Conservation (phyloP, 176 grass and related monocot species). For the Metroxylon sagu region DNA sequence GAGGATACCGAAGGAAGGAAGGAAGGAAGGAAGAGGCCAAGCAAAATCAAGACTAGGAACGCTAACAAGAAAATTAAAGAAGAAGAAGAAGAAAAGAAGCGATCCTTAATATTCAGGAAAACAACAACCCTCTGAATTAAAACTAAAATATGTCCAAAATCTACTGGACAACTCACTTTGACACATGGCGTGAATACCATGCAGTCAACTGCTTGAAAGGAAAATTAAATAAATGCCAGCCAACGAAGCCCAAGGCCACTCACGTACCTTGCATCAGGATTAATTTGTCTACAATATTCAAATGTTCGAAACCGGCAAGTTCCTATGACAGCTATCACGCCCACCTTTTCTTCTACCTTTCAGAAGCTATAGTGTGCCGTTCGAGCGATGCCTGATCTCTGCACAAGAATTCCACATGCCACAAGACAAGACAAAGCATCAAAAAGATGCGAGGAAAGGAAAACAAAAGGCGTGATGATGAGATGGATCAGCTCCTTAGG, state of each 20-base stretch:
- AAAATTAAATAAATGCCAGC: conserved; percentile 29
- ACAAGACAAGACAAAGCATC: background rate
- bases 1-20: too few species aligned
- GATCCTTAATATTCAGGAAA: too few species aligned
- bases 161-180: background rate
- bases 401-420: background rate
- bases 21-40: too few species aligned
- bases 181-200: conserved; percentile 3
- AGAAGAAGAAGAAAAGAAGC: too few species aligned
- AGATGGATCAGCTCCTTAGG: background rate
- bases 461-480: background rate
- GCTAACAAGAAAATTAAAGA: too few species aligned
- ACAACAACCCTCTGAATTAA: too few species aligned
- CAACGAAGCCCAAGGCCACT: conserved; percentile 24
- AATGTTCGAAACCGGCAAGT: conserved; percentile 2
- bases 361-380: background rate
- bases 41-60: too few species aligned
- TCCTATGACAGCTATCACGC: conserved; percentile 9
- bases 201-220: background rate
- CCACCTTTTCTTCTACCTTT: background rate
- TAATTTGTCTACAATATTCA: conserved; percentile 14
- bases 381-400: background rate
- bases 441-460: background rate
- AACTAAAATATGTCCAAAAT: background rate
- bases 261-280: conserved; percentile 36